Base-by-base conservation (phyloP, 371 early-diverging fungal genomes). In the Coemansia sp. region DNA sequence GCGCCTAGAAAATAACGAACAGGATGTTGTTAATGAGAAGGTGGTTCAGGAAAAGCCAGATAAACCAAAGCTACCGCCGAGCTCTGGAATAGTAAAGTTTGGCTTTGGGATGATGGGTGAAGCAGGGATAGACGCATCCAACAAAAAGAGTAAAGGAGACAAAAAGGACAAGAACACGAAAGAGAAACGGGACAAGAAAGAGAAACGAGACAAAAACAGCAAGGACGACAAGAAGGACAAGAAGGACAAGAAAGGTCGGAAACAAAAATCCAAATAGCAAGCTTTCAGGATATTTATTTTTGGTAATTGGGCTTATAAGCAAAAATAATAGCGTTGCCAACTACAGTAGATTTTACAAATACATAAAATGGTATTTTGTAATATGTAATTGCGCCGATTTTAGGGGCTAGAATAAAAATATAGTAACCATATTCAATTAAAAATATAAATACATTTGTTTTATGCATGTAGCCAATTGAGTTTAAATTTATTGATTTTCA, bases 91-190 rank as follows among this genome's bases (percentile, higher is more conserved):
- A 5, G 51, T 60, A 42, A 53, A 39, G 24, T 72, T 74, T 50
- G 75, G 75, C 6, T 74, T 74, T 56, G 72, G 75, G 14, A 68
- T 74, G 67, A 61, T 61, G 45, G 58, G 56, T 14, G 26, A 24
- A 13, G 57, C 29, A 10, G 21, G 11, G 14, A 45, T 29, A 8
- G 1, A 58, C 21, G 37, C 24, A 26, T 50, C 26, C 21, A 56
- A 22, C 27, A 66, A 47, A 45, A 37, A 50, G 13, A 18, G 42
- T 4, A 50, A 48, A 39, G 22, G 13, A 2, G 39, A 59, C 14
- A 52, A 52, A 26, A 21, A 14, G 6, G 61, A 42, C 13, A 66
- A 63, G 62, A 16, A n/a, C 40, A 66, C 51, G 18, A 51, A 60
- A 16, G 26, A 31, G 21, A 40, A 59, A 10, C n/a, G 50, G 11